Evolutionary conservation across 78 protist species (phyloP), one percentile per base, ranked within the genome.

Genomic region (Isochrysis galbana): DNA sequence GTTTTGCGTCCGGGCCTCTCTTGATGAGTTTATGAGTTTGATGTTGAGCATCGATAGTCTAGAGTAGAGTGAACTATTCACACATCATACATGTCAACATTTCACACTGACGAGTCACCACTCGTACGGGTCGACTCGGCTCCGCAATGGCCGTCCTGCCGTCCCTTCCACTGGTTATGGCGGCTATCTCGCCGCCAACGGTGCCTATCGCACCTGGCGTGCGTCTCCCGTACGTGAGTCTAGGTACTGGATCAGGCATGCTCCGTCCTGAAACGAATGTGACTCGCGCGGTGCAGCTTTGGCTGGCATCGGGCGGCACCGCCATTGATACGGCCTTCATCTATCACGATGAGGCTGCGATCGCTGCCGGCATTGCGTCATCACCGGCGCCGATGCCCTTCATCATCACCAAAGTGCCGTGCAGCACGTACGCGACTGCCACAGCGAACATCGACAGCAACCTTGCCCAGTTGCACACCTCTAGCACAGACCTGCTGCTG

Each of bases 321-420:
- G 80, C 80, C 80, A 70, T 70, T 41, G 80, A 70, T 41, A 70
- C 80, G 2, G 80, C 80, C 44, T 70, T 36, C 80, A 19, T 32
- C 19, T 70, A 70, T 41, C 25, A 19, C 41, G 39, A 10, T 2
- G 39, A 70, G 41, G 14, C 7, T 1, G 29, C 1, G 39, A 70
- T 70, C 80, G 80, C 44, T 19, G 39, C 2, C 19, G 80, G 80
- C 41, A 2, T 70, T 21, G 80, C 80, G 25, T 4, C 34, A 1
- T 7, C 44, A 5, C 11, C 44, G 25, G 11, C 44, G 10, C 4
- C 21, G 47, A 7, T 1, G 25, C 5, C 32, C n/a, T 77, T 41
- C n/a, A 3, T 77, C 86, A 77, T 46, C 86, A 77, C 86, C 86
- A 77, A 77, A 46, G 47, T 77, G 17, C 86, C 86, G 32, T 1